Base-by-base conservation (phyloP, 2,329 filamentous ascomycete species). In the Calonectria fujianensis region DNA sequence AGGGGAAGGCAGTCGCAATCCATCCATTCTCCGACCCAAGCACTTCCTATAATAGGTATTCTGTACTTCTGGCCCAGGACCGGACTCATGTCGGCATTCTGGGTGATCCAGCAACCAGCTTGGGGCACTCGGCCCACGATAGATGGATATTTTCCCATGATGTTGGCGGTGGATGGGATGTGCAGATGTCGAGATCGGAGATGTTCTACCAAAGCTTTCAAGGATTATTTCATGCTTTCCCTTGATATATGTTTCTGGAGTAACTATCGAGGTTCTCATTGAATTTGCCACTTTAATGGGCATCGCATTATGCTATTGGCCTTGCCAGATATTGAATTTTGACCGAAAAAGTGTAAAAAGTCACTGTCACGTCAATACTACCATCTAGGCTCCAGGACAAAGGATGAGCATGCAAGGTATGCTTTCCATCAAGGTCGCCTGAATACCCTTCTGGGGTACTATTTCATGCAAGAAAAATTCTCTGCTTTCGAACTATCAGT, bases 1-100 rank as follows among this genome's bases (percentile, higher is more conserved):
- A 16, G 13, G 9, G n/a, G 14, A 14, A 50, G 67, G 59, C 67
- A 74, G 31, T 74, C 67, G 8, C 72, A 74, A 31, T 74, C 67
- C 0, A 35, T 13, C 52, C 52, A 57, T 32, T 57, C 52, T 3
- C 52, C 52, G 10, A 32, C 18, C 24, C 16, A 35, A 10, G 11
- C 31, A 27, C 52, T 32, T 57, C 52, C 52, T 13, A 57, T 20
- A 8, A 57, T 11, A 6, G 29, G 24, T 5, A 35, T 10, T 14
- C 52, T 35, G 18, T 35, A 20, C 31, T 11, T 13, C 18, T 57
- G 52, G 52, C 52, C 52, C 52, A 57, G 29, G 9, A 20, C 13
- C 3, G 52, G 31, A 31, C 52, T 35, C 29, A 57, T 32, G 29
- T 57, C 52, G 9, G 52, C 52, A 2, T 35, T 11, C 52, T 57